phyloP scores from a whole-genome alignment of 2,329 filamentous ascomycete species.

The Graphium sp. region DNA sequence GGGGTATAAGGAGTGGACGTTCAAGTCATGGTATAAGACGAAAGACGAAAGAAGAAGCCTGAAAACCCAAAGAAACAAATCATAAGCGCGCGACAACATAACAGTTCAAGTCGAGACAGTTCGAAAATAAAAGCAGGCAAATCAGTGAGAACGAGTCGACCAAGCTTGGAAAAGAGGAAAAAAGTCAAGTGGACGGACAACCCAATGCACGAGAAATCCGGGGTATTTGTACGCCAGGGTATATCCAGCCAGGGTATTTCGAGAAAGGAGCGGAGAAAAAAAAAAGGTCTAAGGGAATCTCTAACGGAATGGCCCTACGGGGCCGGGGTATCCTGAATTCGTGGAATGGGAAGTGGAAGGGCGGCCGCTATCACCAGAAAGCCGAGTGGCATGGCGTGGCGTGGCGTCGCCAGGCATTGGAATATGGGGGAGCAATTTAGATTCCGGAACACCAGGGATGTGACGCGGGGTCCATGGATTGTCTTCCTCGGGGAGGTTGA shows the following conservation, averaged over 20 bases:
- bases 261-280: constrained; percentile 13
- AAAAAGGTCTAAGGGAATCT: constrained; percentile 28
- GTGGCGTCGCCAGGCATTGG: constrained; percentile 66
- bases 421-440: constrained; percentile 41
- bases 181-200: constrained; percentile 23
- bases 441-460: constrained; percentile 47
- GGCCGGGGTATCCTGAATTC: constrained; percentile 89
- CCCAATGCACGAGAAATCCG: constrained; percentile 27
- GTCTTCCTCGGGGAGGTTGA: constrained; percentile 85
- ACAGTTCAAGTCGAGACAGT: constrained; percentile 3
- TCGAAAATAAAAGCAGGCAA: constrained; percentile 12
- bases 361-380: constrained; percentile 79
- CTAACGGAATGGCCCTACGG: constrained; percentile 83
- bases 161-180: too few relatives aligned
- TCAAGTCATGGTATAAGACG: too few relatives aligned
- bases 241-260: constrained; percentile 49
- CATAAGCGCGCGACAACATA: constrained; percentile 2
- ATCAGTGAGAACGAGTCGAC: constrained; percentile 17
- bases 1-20: too few relatives aligned
- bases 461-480: constrained; percentile 46
- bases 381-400: constrained; percentile 66
- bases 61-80: constrained; percentile 1
- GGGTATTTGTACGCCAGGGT: constrained; percentile 46
- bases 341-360: constrained; percentile 91
- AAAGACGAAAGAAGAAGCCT: too few relatives aligned